phyloP scores from a whole-genome alignment of 352 stramenopile species.

The Phytophthora litchii region DNA sequence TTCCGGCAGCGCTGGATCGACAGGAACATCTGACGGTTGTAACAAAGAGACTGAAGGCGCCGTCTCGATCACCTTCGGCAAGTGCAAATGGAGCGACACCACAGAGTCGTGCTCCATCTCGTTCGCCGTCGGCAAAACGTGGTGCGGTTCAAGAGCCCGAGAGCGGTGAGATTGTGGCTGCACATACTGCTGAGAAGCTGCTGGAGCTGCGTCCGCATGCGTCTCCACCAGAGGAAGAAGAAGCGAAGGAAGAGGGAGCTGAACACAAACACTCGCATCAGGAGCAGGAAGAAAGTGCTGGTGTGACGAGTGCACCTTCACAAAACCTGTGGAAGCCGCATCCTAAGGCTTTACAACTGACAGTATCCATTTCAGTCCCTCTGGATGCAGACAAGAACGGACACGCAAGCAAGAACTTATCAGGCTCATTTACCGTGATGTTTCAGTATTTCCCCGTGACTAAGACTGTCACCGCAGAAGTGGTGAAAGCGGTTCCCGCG shows the following conservation, averaged over 20 bases:
- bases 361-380: conserved; percentile 41
- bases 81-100: conserved; percentile 15
- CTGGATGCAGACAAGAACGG: conserved; percentile 33
- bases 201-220: conserved; percentile 50
- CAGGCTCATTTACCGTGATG: conserved; percentile 50
- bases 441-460: conserved; percentile 69
- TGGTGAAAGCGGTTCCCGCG: conserved; percentile 41
- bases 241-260: conserved; percentile 42
- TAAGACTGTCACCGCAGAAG: conserved; percentile 61
- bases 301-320: conserved; percentile 15
- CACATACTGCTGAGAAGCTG: conserved; percentile 50
- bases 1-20: conserved; percentile 39
- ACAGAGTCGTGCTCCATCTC: conserved; percentile 42
- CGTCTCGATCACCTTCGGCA: conserved; percentile 41
- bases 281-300: conserved; percentile 31
- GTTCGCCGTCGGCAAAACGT: conserved; percentile 56
- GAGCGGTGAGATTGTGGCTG: conserved; percentile 48
- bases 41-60: conserved; percentile 53
- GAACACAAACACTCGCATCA: conserved; percentile 22
- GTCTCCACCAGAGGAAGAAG: conserved; percentile 24
- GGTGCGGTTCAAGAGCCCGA: conserved; percentile 29
- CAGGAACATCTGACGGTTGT: conserved; percentile 13
- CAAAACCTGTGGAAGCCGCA: conserved; percentile 59
- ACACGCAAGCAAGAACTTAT: conserved; percentile 28
- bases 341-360: conserved; percentile 59